phyloP scores from a whole-genome alignment of 73 alveolate species.

The Uronychia binucleata region DNA sequence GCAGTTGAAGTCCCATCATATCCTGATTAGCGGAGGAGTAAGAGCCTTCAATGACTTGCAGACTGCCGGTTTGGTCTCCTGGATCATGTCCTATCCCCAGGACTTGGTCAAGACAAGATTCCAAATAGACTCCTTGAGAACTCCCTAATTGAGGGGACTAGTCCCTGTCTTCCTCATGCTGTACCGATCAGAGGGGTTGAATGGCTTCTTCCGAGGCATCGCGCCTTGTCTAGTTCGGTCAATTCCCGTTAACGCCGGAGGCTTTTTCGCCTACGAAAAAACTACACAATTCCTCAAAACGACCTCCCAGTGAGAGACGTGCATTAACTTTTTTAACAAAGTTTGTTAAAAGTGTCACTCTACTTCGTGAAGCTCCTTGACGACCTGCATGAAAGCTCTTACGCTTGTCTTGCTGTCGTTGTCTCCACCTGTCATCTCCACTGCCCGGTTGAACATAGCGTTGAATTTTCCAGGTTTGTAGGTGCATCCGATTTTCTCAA shows the following conservation, averaged over 20 bases:
- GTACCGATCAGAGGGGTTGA: conserved; percentile 2
- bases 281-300: not conserved
- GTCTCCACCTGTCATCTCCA: conserved; percentile 23
- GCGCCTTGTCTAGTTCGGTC: conserved; percentile 26
- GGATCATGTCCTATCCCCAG: conserved; percentile 30
- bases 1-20: not conserved
- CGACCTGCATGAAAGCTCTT: conserved; percentile 47
- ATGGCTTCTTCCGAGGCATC: conserved; percentile 34
- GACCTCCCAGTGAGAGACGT: not conserved
- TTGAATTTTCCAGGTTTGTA: conserved; percentile 56
- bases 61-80: conserved; percentile 5
- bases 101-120: conserved; percentile 25
- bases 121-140: not conserved
- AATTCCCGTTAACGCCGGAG: conserved; percentile 12
- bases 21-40: not conserved
- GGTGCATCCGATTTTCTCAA: conserved; percentile 52
- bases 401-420: conserved; percentile 32
- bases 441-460: conserved; percentile 59
- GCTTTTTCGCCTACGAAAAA: conserved; percentile 20
- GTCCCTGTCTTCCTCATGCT: too few species aligned
- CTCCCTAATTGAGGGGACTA: not conserved
- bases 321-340: not conserved
- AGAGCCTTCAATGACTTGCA: not conserved
- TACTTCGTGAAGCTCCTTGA: conserved; percentile 37
- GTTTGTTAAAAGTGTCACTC: conserved; percentile 19